A percentile compares a stretch with the other conserved stretches of the same genome.
phyloP scores from a whole-genome alignment of 1,139 yeast genomes.

The Lizanozyma gosingica region DNA sequence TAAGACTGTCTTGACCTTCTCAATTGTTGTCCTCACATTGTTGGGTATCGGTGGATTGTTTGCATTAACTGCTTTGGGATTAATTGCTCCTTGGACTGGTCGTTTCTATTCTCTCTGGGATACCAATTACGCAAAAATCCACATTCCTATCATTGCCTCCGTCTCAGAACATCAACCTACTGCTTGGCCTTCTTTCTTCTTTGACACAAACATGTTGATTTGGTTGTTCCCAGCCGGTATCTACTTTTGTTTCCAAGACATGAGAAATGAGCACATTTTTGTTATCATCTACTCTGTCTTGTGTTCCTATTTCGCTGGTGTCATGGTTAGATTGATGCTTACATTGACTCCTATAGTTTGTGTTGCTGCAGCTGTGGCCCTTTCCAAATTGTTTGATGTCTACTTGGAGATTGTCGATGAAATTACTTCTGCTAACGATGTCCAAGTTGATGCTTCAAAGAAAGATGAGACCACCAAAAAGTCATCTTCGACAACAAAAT shows the following conservation, averaged over 20 bases:
- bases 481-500: slow-evolving; percentile 3
- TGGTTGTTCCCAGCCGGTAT: slow-evolving; percentile 99
- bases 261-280: slow-evolving; percentile 87
- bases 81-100: slow-evolving; percentile 99
- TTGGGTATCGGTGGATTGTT: slow-evolving; percentile 67
- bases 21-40: slow-evolving; percentile 44
- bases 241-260: slow-evolving; percentile 80
- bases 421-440: slow-evolving; percentile 9
- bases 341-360: slow-evolving; percentile 95
- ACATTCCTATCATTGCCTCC: slow-evolving; percentile 97
- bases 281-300: slow-evolving; percentile 83
- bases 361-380: slow-evolving; percentile 79
- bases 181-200: slow-evolving; percentile 98
- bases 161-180: slow-evolving; percentile 99
- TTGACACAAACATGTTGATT: slow-evolving; percentile 84
- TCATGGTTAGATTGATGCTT: slow-evolving; percentile 96
- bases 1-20: slow-evolving; percentile 55
- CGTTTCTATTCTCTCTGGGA: slow-evolving; percentile 98
- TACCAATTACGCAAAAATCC: slow-evolving; percentile 93
- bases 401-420: slow-evolving; percentile 61
- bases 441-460: slow-evolving; percentile 2
- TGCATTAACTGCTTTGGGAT: slow-evolving; percentile 78
- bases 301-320: slow-evolving; percentile 97
- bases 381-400: slow-evolving; percentile 76
- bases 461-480: slow-evolving; percentile 2